Evolutionary conservation across 495 filamentous ascomycete species (phyloP), one percentile per base, ranked within the genome.

Genomic region (Staphylotrichum longicolle): DNA sequence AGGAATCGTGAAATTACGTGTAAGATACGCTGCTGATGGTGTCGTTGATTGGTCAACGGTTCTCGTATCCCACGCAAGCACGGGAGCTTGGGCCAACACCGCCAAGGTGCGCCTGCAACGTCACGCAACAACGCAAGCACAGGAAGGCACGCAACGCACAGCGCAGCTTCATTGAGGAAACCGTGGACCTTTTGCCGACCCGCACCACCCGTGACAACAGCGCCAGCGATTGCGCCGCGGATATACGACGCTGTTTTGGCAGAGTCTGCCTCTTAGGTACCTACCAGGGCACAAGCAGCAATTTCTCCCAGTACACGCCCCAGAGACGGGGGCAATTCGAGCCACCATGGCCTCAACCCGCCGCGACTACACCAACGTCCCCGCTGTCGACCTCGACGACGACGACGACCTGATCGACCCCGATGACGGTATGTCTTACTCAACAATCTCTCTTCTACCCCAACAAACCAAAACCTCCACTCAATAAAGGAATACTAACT

Each of bases 401-500:
- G 87, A 92, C 65, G 91, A 96, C 68, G 82, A 86, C 68, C 75
- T 96, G 66, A 96, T 98, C 76, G 94, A 98, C 74, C 91, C 93
- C 4, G 93, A 98, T 77, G 91, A 97, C 79, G 90, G 94, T 96
- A 74, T 70, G 61, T 63, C 42, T 44, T 32, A 30, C 15, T 8
- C 11, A 7, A 4, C 39, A 20, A 20, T 40, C 27, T 60, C 11
- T 30, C 45, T 48, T 47, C 35, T 46, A 37, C 9, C n/a, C 20
- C 33, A 44, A 4, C 39, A 33, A 7, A 42, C 12, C 57, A 30
- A 40, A 57, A 30, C 30, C 52, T 7, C 42, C 35, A 47, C 54
- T 37, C 54, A 44, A 39, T 35, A 37, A 39, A 14, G 20, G 20
- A 27, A 27, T 27, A 27, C 20, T 27, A 49, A 27, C 20, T 27